These are phyloP conservation scores for Ananas comosus DNA, from an alignment of 176 grass and related monocot genomes.

Conservation along the genomic window DNA sequence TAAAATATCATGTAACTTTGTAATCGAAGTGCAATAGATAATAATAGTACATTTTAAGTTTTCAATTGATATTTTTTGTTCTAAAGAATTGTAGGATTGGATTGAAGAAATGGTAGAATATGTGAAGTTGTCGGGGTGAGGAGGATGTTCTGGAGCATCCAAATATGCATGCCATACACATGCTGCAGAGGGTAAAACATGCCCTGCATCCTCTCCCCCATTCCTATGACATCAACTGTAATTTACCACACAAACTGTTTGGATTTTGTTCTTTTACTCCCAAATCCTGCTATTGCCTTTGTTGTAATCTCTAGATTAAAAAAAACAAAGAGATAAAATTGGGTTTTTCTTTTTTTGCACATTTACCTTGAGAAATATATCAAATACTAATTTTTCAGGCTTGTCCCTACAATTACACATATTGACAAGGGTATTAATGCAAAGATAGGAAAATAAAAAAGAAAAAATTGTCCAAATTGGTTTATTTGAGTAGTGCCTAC, in stretches of 20 bases:
- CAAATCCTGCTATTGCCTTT: slow-evolving; percentile 62
- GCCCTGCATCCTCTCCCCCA: slow-evolving; percentile 63
- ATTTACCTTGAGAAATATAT: too few relatives aligned
- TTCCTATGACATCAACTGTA: slow-evolving; percentile 97
- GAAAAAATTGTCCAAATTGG: too few relatives aligned
- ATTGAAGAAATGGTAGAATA: slow-evolving; percentile 81
- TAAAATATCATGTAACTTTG: too few relatives aligned
- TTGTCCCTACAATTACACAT: too few relatives aligned
- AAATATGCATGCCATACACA: slow-evolving; percentile 82
- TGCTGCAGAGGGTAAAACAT: slow-evolving; percentile 56
- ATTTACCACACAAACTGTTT: slow-evolving; percentile 89
- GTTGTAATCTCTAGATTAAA: slow-evolving; percentile 51
- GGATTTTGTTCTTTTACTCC: slow-evolving; percentile 93
- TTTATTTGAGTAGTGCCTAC: too few relatives aligned
- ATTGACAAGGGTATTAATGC: too few relatives aligned
- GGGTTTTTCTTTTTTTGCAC: too few relatives aligned
- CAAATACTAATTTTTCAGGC: too few relatives aligned
- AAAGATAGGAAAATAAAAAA: too few relatives aligned
- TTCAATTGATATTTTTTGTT: neutral
- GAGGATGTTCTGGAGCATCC: slow-evolving; percentile 55
- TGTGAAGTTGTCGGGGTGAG: slow-evolving; percentile 61
- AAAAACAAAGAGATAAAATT: neutral
- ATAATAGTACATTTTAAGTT: neutral
- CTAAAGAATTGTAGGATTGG: slow-evolving; percentile 42
- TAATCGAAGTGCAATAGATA: neutral